Evolutionary conservation across 371 early-diverging fungal species (phyloP), one percentile per base, ranked within the genome.

Genomic region (Lichtheimia ramosa): DNA sequence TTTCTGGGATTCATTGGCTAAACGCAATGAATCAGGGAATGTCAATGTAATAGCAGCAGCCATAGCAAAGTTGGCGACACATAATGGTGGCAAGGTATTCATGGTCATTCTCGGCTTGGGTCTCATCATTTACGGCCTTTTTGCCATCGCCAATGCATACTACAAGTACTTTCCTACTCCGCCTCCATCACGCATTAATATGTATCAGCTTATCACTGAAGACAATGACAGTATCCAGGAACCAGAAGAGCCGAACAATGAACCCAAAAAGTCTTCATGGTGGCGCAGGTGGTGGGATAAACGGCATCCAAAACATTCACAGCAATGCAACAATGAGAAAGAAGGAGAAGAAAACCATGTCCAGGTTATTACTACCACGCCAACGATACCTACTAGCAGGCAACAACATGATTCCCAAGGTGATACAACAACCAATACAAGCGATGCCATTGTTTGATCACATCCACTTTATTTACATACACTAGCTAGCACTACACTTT

Each of bases 91-190:
- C 7, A 54, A 64, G 3, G 69, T 69, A 48, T 72, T 73, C 51
- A 67, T 79, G 71, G 70, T 69, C n/a, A 0, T 79, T 0, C 54
- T 79, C 2, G 80, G 77, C 7, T 23, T 72, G 3, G 61, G 75
- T 10, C 55, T 79, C 10, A 66, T 79, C 0, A 72, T 76, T 3
- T 79, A 79, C 52, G 77, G 71, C 15, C 21, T 72, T 0, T 79
- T 76, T 66, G 80, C 80, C 40, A 66, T 73, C 5, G 41, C 60
- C 5, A 79, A 79, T 51, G 69, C 71, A 5, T 65, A 76, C 21
- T 79, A 73, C 58, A 76, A 76, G 27, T 76, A 76, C 25, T 79
- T 79, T 42, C 80, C 80, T 34, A 79, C 77, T 4, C 77, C 74
- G 8, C 79, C 79, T 16, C 79, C 74, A 16, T 68, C 73, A 2